phyloP scores from a whole-genome alignment of 257 asterid genomes.

The Salvia miltiorrhiza region DNA sequence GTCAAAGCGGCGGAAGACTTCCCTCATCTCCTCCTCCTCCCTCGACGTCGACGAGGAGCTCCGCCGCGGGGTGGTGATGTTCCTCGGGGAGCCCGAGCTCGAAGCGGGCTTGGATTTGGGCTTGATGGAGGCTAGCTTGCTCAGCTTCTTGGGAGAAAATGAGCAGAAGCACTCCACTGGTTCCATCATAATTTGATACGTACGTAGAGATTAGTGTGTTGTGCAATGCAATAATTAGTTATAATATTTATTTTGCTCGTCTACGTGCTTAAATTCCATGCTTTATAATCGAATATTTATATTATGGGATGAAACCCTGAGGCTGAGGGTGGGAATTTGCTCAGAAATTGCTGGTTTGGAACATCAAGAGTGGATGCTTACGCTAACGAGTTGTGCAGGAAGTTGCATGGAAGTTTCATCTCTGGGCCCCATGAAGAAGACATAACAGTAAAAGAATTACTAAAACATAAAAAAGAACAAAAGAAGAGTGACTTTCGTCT shows the following conservation, averaged over 20 bases:
- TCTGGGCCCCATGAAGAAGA: constrained; percentile 6
- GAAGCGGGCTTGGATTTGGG: constrained; percentile 6
- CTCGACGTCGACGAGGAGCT: background rate
- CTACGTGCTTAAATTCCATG: background rate
- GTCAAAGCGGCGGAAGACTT: constrained; percentile 59
- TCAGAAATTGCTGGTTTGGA: constrained; percentile 11
- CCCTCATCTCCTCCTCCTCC: constrained; percentile 38
- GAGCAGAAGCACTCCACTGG: constrained; percentile 6
- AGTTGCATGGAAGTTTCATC: constrained; percentile 27
- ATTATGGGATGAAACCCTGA: background rate
- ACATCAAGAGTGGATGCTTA: background rate
- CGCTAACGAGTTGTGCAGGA: constrained; percentile 9
- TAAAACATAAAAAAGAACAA: too few species aligned
- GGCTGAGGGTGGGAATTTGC: constrained; percentile 19
- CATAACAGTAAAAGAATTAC: background rate
- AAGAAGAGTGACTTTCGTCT: too few species aligned
- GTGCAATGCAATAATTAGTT: background rate
- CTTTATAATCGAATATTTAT: constrained; percentile 4
- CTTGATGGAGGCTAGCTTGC: constrained; percentile 12
- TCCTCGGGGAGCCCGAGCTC: constrained; percentile 9
- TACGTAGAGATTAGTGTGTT: background rate
- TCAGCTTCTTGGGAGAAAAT: constrained; percentile 17
- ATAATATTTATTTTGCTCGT: background rate
- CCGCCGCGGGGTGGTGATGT: constrained; percentile 24
- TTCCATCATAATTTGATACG: background rate